These are phyloP conservation scores for Tuber indicum DNA, from an alignment of 495 filamentous ascomycete genomes.

Conservation along the genomic window DNA sequence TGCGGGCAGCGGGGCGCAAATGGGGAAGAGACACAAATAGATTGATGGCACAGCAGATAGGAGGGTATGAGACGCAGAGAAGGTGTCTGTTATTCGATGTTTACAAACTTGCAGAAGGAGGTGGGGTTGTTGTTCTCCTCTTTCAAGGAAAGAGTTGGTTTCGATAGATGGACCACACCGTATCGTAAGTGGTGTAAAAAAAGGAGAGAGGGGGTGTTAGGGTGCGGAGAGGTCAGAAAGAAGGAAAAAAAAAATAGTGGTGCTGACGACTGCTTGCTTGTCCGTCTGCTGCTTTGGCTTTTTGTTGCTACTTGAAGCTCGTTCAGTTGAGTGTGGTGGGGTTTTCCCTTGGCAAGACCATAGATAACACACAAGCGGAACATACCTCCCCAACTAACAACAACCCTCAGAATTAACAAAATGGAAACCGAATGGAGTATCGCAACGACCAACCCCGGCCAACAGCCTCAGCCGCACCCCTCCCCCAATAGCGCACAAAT, in stretches of 20 bases:
- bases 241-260: background rate
- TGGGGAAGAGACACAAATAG: conserved; percentile 6
- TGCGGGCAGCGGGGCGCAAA: conserved; percentile 1
- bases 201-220: background rate
- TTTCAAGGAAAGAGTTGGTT: background rate
- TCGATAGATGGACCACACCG: background rate
- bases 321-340: background rate
- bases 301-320: background rate
- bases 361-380: conserved; percentile 1
- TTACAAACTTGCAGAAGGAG: conserved; percentile 1
- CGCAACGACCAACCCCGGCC: background rate
- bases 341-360: background rate
- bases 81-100: background rate
- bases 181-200: background rate
- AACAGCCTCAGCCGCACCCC: background rate
- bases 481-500: background rate
- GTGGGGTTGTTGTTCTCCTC: background rate
- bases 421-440: background rate
- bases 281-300: background rate
- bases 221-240: background rate
- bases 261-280: background rate
- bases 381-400: background rate
- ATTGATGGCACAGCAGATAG: conserved; percentile 1
- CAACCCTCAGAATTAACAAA: background rate
- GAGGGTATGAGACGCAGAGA: conserved; percentile 1